Base-by-base conservation (phyloP, 2,329 filamentous ascomycete genomes). In the Fusarium incarnatum region DNA sequence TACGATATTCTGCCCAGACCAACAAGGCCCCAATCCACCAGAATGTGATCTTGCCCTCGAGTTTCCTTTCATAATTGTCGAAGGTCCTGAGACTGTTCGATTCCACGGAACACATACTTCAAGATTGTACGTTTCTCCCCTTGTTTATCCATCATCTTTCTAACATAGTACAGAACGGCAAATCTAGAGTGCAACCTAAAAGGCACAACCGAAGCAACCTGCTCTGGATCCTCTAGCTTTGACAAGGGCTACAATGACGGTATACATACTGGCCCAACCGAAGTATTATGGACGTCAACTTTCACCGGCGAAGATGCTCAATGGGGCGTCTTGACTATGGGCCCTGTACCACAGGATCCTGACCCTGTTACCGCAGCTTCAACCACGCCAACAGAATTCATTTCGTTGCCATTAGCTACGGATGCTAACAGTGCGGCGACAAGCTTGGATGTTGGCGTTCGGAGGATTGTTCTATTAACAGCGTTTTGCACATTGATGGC, bases 191-290 rank as follows among this genome's bases (percentile, higher is more conserved):
- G 84, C 72, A 75, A 77, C 18, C 76, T 85, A 25, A 72, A 78
- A 22, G 82, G 79, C 25, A 82, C 77, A 8, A 83, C 82, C 7
- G 79, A 77, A 12, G 84, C 84, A 20, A 83, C 81, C 8, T 86
- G 84, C 67, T 85, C 82, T 1, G 84, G 83, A 22, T 85, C 83
- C 66, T 83, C 84, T 4, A 84, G 83, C 52, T 81, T 80, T 55
- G 79, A 78, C 42, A 71, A 79, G 8, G 78, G 79, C 49, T 83
- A 81, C 68, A 74, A 75, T 7, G 78, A 82, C 47, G 81, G 81
- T 53, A 74, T 76, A 11, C 57, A 80, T 53, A 80, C 80, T 3
- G 83, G 83, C 1, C 82, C 83, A 42, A 83, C 82, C 2, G 78
- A 84, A 64, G 78, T 81, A 13, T 77, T 76, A 16, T 85, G 83